Conservation (phyloP, 1,284 basidiomycete genomes). For the Hypsizygus ulmarius region DNA sequence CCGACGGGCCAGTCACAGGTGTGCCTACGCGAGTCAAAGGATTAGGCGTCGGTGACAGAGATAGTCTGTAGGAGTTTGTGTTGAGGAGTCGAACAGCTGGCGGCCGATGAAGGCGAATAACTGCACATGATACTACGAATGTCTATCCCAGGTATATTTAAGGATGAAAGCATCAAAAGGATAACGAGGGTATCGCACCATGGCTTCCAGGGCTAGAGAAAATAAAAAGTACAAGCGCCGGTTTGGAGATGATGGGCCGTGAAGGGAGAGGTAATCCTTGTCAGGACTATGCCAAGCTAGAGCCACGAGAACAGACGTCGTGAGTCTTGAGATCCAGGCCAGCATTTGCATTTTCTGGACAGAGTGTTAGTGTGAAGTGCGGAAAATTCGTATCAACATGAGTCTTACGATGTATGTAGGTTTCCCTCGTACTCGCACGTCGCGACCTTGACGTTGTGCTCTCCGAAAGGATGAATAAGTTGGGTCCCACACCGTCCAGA, state of each 20-base stretch:
- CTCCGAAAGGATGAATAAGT: slow-evolving; percentile 59
- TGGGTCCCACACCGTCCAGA: slow-evolving; percentile 78
- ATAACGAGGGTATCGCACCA: slow-evolving; percentile 36
- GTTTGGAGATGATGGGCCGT: slow-evolving; percentile 31
- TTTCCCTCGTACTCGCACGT: slow-evolving; percentile 63
- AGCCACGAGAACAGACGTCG: slow-evolving; percentile 47
- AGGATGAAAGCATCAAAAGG: slow-evolving; percentile 9
- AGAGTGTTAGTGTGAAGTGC: neutral
- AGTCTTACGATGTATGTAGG: slow-evolving; percentile 55
- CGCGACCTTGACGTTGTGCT: slow-evolving; percentile 64
- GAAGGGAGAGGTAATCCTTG: slow-evolving; percentile 37
- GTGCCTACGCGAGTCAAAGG: slow-evolving; percentile 21
- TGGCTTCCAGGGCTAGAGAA: slow-evolving; percentile 47
- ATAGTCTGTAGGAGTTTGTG: slow-evolving; percentile 38
- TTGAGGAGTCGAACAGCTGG: slow-evolving; percentile 66
- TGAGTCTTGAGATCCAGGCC: slow-evolving; percentile 54
- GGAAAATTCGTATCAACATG: neutral
- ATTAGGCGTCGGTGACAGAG: slow-evolving; percentile 32
- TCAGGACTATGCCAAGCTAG: slow-evolving; percentile 41
- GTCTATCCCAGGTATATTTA: slow-evolving; percentile 35
- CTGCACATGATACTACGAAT: slow-evolving; percentile 45
- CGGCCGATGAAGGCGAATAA: slow-evolving; percentile 60
- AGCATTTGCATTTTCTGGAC: slow-evolving; percentile 54
- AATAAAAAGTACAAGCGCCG: slow-evolving; percentile 45
- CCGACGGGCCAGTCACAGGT: slow-evolving; percentile 27